A percentile compares a stretch with the other conserved stretches of the same genome.
phyloP scores from a whole-genome alignment of 805 yeast species.

The Candida argentea region DNA sequence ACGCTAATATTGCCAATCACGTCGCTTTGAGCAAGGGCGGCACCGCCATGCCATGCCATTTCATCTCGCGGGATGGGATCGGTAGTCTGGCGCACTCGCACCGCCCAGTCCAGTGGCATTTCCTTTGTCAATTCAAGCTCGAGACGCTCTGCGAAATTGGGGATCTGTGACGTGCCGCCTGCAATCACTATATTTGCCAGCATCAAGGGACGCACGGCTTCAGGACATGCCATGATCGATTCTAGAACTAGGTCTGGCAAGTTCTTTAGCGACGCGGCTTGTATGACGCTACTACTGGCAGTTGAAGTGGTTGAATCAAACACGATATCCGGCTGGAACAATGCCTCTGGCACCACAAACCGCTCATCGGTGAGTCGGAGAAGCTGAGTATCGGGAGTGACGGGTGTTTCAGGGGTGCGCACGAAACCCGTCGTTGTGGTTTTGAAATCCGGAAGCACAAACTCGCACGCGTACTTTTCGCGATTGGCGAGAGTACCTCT shows the following conservation, averaged over 20 bases:
- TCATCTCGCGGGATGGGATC: slow-evolving; percentile 15
- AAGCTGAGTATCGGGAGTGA: slow-evolving; percentile 43
- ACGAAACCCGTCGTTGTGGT: slow-evolving; percentile 72
- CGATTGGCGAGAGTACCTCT: slow-evolving; percentile 32
- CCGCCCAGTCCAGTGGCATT: slow-evolving; percentile 62
- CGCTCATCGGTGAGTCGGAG: slow-evolving; percentile 72
- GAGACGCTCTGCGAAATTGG: slow-evolving; percentile 57
- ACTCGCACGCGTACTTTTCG: slow-evolving; percentile 41
- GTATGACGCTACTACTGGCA: slow-evolving; percentile 19
- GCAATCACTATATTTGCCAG: slow-evolving; percentile 68
- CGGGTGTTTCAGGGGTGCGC: slow-evolving; percentile 15
- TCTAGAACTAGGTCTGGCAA: slow-evolving; percentile 75
- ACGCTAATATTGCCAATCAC: slow-evolving; percentile 46
- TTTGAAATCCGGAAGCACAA: slow-evolving; percentile 81
- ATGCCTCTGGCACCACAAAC: slow-evolving; percentile 76
- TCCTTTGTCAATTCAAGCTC: slow-evolving; percentile 52
- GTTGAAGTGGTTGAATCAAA: slow-evolving; percentile 25
- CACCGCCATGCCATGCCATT: slow-evolving; percentile 30
- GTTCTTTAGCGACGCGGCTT: slow-evolving; percentile 45
- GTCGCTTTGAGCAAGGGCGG: slow-evolving; percentile 23
- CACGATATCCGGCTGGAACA: slow-evolving; percentile 72
- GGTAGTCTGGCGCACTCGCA: slow-evolving; percentile 25
- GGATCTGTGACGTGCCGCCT: slow-evolving; percentile 75
- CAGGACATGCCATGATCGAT: slow-evolving; percentile 61
- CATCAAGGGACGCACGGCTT: slow-evolving; percentile 60